These are phyloP conservation scores for Thermochaetoides thermophila DNA, from an alignment of 495 filamentous ascomycete genomes.

Conservation along the genomic window DNA sequence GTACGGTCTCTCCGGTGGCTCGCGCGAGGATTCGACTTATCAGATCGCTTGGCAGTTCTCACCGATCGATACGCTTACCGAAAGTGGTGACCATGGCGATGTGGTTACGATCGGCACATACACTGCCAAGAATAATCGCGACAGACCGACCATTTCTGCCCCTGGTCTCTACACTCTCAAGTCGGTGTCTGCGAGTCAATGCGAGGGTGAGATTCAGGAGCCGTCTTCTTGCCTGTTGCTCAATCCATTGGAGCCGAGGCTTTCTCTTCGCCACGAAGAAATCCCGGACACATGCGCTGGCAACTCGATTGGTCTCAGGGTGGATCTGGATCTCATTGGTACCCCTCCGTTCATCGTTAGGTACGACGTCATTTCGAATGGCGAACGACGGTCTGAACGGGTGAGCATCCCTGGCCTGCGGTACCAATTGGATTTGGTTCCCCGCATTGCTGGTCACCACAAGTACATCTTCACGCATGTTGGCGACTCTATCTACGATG, in stretches of 20 bases:
- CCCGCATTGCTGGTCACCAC: conserved; percentile 66
- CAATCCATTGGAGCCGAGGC: conserved; percentile 76
- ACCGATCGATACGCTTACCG: conserved; percentile 45
- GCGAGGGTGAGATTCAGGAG: conserved; percentile 76
- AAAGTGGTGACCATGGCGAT: conserved; percentile 46
- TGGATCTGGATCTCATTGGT: conserved; percentile 76
- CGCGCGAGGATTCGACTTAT: conserved; percentile 39
- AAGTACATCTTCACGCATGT: conserved; percentile 72
- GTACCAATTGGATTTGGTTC: conserved; percentile 72
- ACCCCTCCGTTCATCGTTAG: conserved; percentile 73
- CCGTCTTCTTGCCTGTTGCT: conserved; percentile 79
- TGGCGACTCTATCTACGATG: conserved; percentile 64
- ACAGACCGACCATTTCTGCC: conserved; percentile 46
- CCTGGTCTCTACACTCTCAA: conserved; percentile 76
- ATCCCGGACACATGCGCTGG: conserved; percentile 90
- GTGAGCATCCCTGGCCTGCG: conserved; percentile 50
- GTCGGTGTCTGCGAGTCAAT: conserved; percentile 62
- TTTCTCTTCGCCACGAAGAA: conserved; percentile 57
- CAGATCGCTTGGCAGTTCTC: conserved; percentile 55
- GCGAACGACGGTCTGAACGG: conserved; percentile 14
- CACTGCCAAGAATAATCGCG: conserved; percentile 32
- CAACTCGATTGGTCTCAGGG: conserved; percentile 74
- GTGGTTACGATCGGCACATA: conserved; percentile 37
- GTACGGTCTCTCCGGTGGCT: conserved; percentile 46
- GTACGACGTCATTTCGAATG: conserved; percentile 54